Conservation (phyloP, 495 filamentous ascomycete species). For the Aspergillus cavernicola region DNA sequence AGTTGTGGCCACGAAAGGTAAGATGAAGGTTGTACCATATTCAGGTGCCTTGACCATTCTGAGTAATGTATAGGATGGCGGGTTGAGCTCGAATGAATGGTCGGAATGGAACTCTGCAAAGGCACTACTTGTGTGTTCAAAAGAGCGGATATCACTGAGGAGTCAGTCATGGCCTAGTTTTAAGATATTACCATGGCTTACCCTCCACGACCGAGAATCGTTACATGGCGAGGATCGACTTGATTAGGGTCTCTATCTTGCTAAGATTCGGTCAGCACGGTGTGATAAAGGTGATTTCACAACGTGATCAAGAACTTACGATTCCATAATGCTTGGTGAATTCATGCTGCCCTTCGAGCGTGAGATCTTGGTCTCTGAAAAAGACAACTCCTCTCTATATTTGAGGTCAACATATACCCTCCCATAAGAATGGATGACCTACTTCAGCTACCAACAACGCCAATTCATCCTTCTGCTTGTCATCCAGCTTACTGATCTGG, state of each 20-base stretch:
- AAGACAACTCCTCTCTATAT: constrained; percentile 35
- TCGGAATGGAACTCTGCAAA: constrained; percentile 24
- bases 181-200: too few relatives aligned
- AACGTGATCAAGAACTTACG: too few relatives aligned
- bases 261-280: neutral
- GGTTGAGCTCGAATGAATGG: constrained; percentile 28
- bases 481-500: constrained; percentile 36
- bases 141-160: constrained; percentile 6
- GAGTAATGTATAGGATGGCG: constrained; percentile 29
- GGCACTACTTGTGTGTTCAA: constrained; percentile 6
- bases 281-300: neutral
- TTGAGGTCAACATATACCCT: too few relatives aligned
- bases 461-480: constrained; percentile 39
- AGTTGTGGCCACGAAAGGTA: too few relatives aligned
- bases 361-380: constrained; percentile 42
- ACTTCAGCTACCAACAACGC: constrained; percentile 40
- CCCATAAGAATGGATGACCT: too few relatives aligned
- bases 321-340: constrained; percentile 22
- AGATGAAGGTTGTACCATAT: constrained; percentile 1
- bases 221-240: constrained; percentile 5
- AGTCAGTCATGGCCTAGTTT: neutral
- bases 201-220: constrained; percentile 5
- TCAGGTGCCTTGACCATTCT: constrained; percentile 15
- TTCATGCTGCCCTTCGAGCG: constrained; percentile 23
- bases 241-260: constrained; percentile 6